Percentiles rank a stretch among this genome's conserved stretches.
Evolutionary conservation across 768 basidiomycete species (phyloP).

Genomic region (Tulasnella sp.): DNA sequence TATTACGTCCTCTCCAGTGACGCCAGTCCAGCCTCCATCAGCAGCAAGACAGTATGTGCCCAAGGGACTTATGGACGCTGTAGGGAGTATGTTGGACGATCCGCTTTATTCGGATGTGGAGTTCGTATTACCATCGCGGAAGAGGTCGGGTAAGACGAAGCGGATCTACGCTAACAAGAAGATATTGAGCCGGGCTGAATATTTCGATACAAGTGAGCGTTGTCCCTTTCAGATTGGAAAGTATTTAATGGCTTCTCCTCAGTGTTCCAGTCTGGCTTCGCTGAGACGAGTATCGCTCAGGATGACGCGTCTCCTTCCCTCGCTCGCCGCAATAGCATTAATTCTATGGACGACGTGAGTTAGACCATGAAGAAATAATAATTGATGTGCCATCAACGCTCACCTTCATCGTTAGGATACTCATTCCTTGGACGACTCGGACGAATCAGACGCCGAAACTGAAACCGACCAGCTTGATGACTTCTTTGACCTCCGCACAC

Average conservation of each 20-base stretch:
- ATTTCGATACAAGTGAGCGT: conserved; percentile 62
- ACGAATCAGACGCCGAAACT: conserved; percentile 25
- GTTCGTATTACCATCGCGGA: conserved; percentile 56
- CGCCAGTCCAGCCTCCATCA: conserved; percentile 41
- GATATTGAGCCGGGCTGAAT: conserved; percentile 62
- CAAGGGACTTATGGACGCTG: conserved; percentile 53
- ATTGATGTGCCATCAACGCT: neutral
- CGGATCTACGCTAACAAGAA: conserved; percentile 62
- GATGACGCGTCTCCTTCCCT: conserved; percentile 22
- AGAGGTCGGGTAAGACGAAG: conserved; percentile 34
- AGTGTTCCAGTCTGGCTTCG: conserved; percentile 73
- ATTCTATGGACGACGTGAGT: neutral
- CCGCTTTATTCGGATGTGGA: conserved; percentile 79
- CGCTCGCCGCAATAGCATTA: neutral
- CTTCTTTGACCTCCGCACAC: neutral
- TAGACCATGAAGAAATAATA: neutral
- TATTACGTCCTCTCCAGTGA: conserved; percentile 58
- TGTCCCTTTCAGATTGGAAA: neutral
- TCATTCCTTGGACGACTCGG: conserved; percentile 21
- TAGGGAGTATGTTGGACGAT: conserved; percentile 72
- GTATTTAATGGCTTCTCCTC: neutral
- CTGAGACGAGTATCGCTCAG: conserved; percentile 39
- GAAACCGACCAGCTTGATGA: conserved; percentile 18
- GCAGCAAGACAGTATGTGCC: conserved; percentile 52
- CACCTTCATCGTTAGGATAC: neutral